These are phyloP conservation scores for Ricinus communis DNA, from an alignment of 345 rosid genomes.

Conservation along the genomic window DNA sequence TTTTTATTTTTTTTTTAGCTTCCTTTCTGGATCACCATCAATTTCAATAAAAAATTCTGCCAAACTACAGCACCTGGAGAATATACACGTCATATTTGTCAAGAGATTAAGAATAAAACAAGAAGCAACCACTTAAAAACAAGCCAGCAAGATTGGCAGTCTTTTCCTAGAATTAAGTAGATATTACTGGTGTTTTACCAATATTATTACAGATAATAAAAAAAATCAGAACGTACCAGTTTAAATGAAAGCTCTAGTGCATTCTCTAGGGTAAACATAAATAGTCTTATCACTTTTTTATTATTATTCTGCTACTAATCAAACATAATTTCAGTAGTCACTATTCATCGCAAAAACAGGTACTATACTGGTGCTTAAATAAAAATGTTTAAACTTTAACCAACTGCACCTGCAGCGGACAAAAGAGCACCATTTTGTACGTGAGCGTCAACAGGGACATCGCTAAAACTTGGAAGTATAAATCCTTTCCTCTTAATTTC, in stretches of 20 bases:
- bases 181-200: no score
- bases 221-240: no score
- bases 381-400: no score
- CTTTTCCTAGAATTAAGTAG: not conserved
- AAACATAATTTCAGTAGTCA: not conserved
- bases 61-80: constrained; percentile 25
- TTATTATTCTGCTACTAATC: no score
- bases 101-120: not conserved
- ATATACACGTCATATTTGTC: not conserved
- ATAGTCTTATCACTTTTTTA: not conserved
- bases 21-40: constrained; percentile 32
- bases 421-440: not conserved
- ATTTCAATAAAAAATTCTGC: constrained; percentile 28
- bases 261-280: no score
- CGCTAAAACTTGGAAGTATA: not conserved
- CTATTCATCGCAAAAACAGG: not conserved
- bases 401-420: not conserved
- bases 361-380: not conserved
- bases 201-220: no score
- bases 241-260: no score
- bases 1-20: constrained; percentile 32
- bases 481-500: not conserved
- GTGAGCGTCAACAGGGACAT: not conserved
- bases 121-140: not conserved
- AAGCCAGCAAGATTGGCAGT: no score